Evolutionary conservation across 1,284 basidiomycete species (phyloP), one percentile per base, ranked within the genome.

Genomic region (Pseudozyma pruni): DNA sequence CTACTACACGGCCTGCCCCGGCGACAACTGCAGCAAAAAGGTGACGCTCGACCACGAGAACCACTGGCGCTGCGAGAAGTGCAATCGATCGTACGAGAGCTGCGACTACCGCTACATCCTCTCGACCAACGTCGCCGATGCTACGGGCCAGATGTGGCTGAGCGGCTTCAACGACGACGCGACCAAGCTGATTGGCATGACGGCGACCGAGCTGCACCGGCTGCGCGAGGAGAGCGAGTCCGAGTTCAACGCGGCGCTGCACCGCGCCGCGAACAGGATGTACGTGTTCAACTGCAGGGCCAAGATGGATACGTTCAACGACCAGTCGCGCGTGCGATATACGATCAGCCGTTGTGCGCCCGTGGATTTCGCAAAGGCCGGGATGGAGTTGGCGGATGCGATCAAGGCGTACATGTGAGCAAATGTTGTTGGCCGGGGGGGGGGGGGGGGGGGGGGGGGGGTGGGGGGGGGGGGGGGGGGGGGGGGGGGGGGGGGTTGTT

Each of bases 151-250:
- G 81, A 87, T 90, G 23, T 99, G 95, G 95, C 85, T 98, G 39
- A 91, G 91, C 59, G 93, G 92, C 1, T 98, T 98, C 86, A 97
- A 98, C 82, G 96, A 98, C 14, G 88, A 91, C 27, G 95, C 94
- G 3, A 83, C 89, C 58, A 85, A 86, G 19, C 89, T 98, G 69
- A 69, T 81, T 27, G 91, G 89, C 31, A 89, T 89, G 85, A 84
- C 88, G 17, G 96, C 93, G 14, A 89, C 93, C 78, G 90, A 95
- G 39, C 84, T 98, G 29, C 84, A 90, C 60, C 86, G 86, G 32
- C 85, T 93, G 61, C 78, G 93, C 87, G 88, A 90, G 13, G 86
- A 86, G 13, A 87, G 91, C 77, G 90, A 91, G 10, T 78, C 82
- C 19, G 86, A 87, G 53, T 93, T 87, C 81, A 87, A 87, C 60